phyloP scores from a whole-genome alignment of 768 basidiomycete species.

The Macrolepiota fuliginosa region DNA sequence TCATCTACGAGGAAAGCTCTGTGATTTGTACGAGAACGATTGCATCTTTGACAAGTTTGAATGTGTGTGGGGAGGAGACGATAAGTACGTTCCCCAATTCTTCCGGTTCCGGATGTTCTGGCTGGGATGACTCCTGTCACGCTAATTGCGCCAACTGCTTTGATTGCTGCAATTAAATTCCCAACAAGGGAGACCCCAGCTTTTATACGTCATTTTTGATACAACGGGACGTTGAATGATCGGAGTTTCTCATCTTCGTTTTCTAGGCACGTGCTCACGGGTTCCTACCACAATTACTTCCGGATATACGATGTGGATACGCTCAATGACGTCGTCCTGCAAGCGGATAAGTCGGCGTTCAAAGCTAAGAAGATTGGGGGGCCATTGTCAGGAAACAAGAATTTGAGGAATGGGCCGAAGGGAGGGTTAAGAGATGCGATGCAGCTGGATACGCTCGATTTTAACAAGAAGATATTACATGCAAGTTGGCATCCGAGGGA shows the following conservation, averaged over 20 bases:
- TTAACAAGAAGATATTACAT: conserved; percentile 97
- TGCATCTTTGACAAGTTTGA: conserved; percentile 99
- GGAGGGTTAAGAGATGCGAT: conserved; percentile 79
- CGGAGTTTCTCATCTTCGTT: conserved; percentile 19
- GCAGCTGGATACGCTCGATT: conserved; percentile 84
- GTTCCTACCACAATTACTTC: conserved; percentile 99
- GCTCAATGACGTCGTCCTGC: conserved; percentile 85
- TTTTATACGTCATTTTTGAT: conserved; percentile 20
- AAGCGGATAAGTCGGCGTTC: conserved; percentile 99
- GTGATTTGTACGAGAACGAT: conserved; percentile 98
- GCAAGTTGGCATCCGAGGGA: conserved; percentile 98
- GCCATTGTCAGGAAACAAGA: conserved; percentile 68
- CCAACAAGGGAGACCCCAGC: background rate
- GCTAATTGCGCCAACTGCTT: background rate
- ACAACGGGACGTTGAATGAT: conserved; percentile 10
- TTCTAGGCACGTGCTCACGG: conserved; percentile 90
- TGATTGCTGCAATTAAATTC: background rate
- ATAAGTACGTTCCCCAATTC: conserved; percentile 63
- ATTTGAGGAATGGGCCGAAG: conserved; percentile 75
- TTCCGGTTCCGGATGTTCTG: conserved; percentile 3
- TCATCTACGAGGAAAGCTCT: conserved; percentile 94
- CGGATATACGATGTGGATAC: conserved; percentile 96
- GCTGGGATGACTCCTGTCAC: background rate
- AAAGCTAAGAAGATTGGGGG: conserved; percentile 99
- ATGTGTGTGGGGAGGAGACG: conserved; percentile 96